Base-by-base conservation (phyloP, 257 asterid genomes). In the Solanum tarijense region DNA sequence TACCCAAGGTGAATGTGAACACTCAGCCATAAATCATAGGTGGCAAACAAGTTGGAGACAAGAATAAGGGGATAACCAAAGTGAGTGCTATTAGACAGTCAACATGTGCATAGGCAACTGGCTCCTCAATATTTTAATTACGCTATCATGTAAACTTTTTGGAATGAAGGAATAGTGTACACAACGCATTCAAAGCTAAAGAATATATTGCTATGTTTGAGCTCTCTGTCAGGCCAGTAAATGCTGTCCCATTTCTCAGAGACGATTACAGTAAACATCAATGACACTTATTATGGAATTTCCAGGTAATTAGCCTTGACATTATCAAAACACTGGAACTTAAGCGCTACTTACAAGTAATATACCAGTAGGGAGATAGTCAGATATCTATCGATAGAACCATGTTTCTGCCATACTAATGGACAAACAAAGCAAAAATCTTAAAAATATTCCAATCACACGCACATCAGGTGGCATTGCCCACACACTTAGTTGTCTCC, bases 401-500 rank as follows among this genome's bases (percentile, higher is more conserved):
- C 16, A 20, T 55, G 11, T 83, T 55, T 48, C 86, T 0, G 52
- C 48, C 81, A 74, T 55, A 32, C 46, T 52, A 55, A 52, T 31
- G 86, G 31, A 83, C 34, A 84, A 84, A 39, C 35, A 60, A 84
- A 35, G 87, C n/a, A 20, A 55, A 31, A 60, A 34, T 60, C 36
- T 55, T 36, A 4, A 66, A 66, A 58, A 23, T 60, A 69, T 69
- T 74, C 31, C 55, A 27, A 52, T 85, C 74, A 78, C 18, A 65
- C 83, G 21, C 35, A 52, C 35, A 32, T 27, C 27, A 12, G 84
- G 85, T 48, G 35, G 66, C 38, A 74, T 10, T 43, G 39, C 32
- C 78, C 27, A 46, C 23, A 32, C 12, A 31, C 90, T 90, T 91
- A 96, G 92, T 95, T 95, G 92, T 96, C 91, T 83, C 91, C 97